Evolutionary conservation across 208 protist species (phyloP), one percentile per base, ranked within the genome.

Genomic region (Trichomonas tenax): DNA sequence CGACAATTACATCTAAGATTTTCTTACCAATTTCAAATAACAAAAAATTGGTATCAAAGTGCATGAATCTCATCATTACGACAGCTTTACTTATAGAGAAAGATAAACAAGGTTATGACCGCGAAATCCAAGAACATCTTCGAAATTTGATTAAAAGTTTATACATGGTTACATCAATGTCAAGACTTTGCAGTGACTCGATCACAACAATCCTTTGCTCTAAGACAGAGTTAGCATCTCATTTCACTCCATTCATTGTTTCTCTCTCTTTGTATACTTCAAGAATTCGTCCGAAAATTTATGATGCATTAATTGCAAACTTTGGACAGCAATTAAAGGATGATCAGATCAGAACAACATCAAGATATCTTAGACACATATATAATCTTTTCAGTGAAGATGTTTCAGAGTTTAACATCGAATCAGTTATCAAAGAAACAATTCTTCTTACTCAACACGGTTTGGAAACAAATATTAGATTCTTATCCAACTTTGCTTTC

Each of bases 181-280:
- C 44, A 38, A 23, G 44, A 93, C 41, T 41, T 17, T 38, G 45
- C 10, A 34, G 45, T 15, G 86, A 93, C 38, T 15, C 40, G 14
- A 8, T 93, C 31, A 38, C n/a, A 51, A 51, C 41, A 21, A 93
- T 93, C 17, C 26, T 93, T 21, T 48, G 40, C n/a, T 44, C n/a
- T 34, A 23, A 48, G 26, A 93, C 17, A 34, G 86, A 51, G 46
- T 15, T 93, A 10, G 17, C 40, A 17, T 48, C 44, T 34, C 86
- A 93, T 93, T 93, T 93, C 45, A 93, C 86, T 23, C 86, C 86
- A 26, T 93, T 93, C 46, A 11, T 58, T n/a, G 31, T 93, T 51
- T 48, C 86, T 38, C 46, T 93, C 31, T 34, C 44, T 38, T 93
- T 93, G 8, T 23, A 93, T 51, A 9, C 31, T 34, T 93, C 86